Percentiles rank a stretch among this genome's conserved stretches.
These are phyloP conservation scores for Cadophora gregata DNA, from an alignment of 2,329 filamentous ascomycete genomes.

Conservation along the genomic window DNA sequence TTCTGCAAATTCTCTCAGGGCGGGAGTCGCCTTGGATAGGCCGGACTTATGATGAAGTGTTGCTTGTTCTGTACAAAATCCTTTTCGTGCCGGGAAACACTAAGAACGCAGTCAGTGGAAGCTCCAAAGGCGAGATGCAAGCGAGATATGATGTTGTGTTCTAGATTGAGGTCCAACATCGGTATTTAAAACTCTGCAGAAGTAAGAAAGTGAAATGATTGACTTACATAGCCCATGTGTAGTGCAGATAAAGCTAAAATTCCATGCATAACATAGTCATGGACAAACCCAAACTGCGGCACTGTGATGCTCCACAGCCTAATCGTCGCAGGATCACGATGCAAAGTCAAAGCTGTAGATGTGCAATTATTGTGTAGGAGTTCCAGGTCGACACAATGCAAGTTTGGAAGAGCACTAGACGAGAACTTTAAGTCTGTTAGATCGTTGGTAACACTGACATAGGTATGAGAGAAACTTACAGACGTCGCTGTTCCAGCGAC, in stretches of 20 bases:
- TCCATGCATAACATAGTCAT: conserved; percentile 54
- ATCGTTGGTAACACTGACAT: neutral
- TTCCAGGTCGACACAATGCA: conserved; percentile 44
- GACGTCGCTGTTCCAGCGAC: conserved; percentile 8
- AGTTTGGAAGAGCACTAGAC: conserved; percentile 26
- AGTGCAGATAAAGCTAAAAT: conserved; percentile 56
- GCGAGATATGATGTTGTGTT: neutral
- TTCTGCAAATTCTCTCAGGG: conserved; percentile 42
- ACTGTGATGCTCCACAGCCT: conserved; percentile 46
- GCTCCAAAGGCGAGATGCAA: too few relatives aligned
- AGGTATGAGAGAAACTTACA: conserved; percentile 18
- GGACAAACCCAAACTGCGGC: conserved; percentile 51
- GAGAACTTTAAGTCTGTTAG: conserved; percentile 9
- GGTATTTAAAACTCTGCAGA: neutral
- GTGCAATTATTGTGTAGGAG: conserved; percentile 33
- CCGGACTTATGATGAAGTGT: conserved; percentile 45
- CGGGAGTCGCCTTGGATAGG: conserved; percentile 40
- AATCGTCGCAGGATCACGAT: conserved; percentile 47
- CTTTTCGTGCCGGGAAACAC: conserved; percentile 42
- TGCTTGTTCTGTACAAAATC: conserved; percentile 48
- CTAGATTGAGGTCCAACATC: neutral
- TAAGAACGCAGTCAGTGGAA: neutral
- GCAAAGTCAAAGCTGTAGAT: conserved; percentile 53
- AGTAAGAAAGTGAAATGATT: too few relatives aligned
- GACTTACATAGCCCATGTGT: conserved; percentile 51